phyloP scores from a whole-genome alignment of 176 grass and related monocot genomes.

The Oryza glumipatula region DNA sequence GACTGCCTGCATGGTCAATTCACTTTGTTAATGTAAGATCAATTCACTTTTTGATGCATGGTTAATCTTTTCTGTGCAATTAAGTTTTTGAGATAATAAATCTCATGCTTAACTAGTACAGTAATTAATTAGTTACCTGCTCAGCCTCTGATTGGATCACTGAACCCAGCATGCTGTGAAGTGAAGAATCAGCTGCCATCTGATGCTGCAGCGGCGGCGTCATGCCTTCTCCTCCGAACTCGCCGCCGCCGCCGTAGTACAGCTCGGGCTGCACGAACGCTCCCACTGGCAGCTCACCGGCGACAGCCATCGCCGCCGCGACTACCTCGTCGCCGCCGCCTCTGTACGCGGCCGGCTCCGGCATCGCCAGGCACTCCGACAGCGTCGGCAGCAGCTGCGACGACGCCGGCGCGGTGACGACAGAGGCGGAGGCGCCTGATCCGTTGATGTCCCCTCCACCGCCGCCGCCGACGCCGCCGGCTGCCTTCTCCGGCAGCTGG shows the following conservation, averaged over 20 bases:
- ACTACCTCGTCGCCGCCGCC: neutral
- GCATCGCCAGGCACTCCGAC: slow-evolving; percentile 71
- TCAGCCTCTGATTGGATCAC: slow-evolving; percentile 46
- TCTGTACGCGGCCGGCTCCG: slow-evolving; percentile 40
- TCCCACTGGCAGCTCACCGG: slow-evolving; percentile 24
- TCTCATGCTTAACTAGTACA: no score
- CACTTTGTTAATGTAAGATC: neutral
- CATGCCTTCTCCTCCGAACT: slow-evolving; percentile 41
- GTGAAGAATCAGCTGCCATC: slow-evolving; percentile 33
- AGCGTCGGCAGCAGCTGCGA: slow-evolving; percentile 52
- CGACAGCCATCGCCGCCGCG: neutral
- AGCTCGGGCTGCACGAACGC: slow-evolving; percentile 13
- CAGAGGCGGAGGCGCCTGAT: neutral
- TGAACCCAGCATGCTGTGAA: slow-evolving; percentile 54
- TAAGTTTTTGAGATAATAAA: no score
- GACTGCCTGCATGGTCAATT: no score
- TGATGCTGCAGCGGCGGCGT: slow-evolving; percentile 35
- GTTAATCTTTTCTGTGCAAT: neutral
- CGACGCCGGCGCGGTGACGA: neutral
- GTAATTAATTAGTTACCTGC: slow-evolving; percentile 40
- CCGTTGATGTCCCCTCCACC: no score
- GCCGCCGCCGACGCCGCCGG: no score
- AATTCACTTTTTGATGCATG: neutral
- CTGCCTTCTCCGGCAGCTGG: slow-evolving; percentile 19
- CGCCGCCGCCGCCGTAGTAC: slow-evolving; percentile 32